A percentile compares a stretch with the other conserved stretches of the same genome.
Evolutionary conservation across 2,329 filamentous ascomycete species (phyloP).

Genomic region (Xylariaceae sp.): DNA sequence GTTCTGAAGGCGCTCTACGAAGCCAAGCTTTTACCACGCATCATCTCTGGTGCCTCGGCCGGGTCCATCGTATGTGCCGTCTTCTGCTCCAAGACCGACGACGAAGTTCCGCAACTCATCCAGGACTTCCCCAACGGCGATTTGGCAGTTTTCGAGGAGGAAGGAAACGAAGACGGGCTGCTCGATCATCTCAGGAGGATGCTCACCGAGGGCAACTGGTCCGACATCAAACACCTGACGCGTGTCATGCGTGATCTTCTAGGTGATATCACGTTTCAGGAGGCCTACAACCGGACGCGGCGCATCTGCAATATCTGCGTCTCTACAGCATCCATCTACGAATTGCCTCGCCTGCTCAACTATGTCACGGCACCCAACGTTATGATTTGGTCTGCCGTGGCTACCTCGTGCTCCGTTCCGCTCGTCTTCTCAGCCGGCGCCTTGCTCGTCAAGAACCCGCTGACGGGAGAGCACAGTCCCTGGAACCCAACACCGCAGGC

Average conservation of each 20-base stretch:
- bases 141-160: slow-evolving; percentile 71
- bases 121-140: slow-evolving; percentile 74
- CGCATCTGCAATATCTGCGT: slow-evolving; percentile 93
- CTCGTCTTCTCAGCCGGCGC: slow-evolving; percentile 77
- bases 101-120: slow-evolving; percentile 69
- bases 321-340: slow-evolving; percentile 81
- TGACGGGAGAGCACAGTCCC: slow-evolving; percentile 69
- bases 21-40: slow-evolving; percentile 70
- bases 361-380: slow-evolving; percentile 93
- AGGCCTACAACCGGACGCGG: slow-evolving; percentile 91
- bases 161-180: slow-evolving; percentile 55
- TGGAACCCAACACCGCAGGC: slow-evolving; percentile 84
- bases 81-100: slow-evolving; percentile 72
- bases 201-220: slow-evolving; percentile 77
- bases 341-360: slow-evolving; percentile 81
- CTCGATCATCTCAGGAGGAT: slow-evolving; percentile 67
- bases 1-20: slow-evolving; percentile 80
- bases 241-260: slow-evolving; percentile 77
- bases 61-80: slow-evolving; percentile 83
- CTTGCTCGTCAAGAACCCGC: slow-evolving; percentile 78
- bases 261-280: slow-evolving; percentile 89
- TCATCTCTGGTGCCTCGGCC: slow-evolving; percentile 83
- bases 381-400: slow-evolving; percentile 92
- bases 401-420: slow-evolving; percentile 91
- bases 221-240: slow-evolving; percentile 77